Conservation (phyloP, 192 early-diverging fungal species). For the Backusella circina region DNA sequence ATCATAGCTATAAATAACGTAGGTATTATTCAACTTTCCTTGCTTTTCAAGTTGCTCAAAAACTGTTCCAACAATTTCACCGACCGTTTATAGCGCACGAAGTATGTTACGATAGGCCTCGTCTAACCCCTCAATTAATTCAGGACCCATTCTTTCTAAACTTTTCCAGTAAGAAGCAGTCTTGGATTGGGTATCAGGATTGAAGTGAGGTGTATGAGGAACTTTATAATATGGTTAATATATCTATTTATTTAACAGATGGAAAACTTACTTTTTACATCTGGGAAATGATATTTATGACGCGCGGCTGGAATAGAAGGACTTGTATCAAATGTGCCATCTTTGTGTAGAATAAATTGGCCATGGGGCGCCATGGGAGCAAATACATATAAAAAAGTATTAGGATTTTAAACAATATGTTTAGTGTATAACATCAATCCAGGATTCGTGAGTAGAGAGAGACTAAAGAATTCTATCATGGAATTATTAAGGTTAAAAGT, state of each 20-base stretch:
- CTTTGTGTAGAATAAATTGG: conserved; percentile 32
- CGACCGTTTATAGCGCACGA: conserved; percentile 55
- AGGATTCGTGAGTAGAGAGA: too few species aligned
- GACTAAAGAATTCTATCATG: too few species aligned
- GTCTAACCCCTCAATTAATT: conserved; percentile 40
- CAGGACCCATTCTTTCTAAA: conserved; percentile 37
- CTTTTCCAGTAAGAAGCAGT: conserved; percentile 45
- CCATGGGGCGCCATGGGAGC: conserved; percentile 62
- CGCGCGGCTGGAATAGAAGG: conserved; percentile 57
- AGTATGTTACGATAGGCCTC: conserved; percentile 51
- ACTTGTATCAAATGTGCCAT: conserved; percentile 27
- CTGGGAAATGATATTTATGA: conserved; percentile 51
- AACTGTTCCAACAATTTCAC: conserved; percentile 55
- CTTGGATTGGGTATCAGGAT: conserved; percentile 48
- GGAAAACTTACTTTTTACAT: conserved; percentile 30
- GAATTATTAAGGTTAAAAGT: too few species aligned
- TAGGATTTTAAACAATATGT: too few species aligned
- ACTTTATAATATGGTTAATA: too few species aligned
- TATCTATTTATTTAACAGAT: too few species aligned
- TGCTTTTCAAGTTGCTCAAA: conserved; percentile 45
- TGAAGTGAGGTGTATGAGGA: conserved; percentile 45
- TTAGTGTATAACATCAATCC: too few species aligned
- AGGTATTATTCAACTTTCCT: conserved; percentile 57
- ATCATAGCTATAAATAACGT: conserved; percentile 60
- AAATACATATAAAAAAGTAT: conserved; percentile 42